phyloP scores from a whole-genome alignment of 345 rosid genomes.

The Hibiscus syriacus region DNA sequence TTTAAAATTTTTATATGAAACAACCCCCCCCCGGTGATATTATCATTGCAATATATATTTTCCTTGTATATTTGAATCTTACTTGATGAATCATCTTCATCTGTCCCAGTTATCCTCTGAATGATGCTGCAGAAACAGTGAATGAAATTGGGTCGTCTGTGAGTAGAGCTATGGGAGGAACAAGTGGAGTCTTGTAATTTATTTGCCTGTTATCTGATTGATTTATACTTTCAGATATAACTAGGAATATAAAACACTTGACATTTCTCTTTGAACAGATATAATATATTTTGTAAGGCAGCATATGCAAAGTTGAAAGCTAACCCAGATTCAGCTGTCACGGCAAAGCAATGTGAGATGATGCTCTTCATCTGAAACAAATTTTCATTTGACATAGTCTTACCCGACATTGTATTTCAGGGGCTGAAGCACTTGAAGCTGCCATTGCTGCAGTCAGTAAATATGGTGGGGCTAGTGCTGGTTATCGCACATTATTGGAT shows the following conservation, averaged over 20 bases:
- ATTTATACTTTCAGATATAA: constrained; percentile 12
- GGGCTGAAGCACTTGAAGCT: constrained; percentile 84
- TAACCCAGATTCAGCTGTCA: constrained; percentile 34
- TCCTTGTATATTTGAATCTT: background rate
- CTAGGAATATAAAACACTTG: background rate
- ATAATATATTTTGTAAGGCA: constrained; percentile 75
- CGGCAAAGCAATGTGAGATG: constrained; percentile 76
- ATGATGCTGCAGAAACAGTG: constrained; percentile 84
- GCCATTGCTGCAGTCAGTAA: constrained; percentile 78
- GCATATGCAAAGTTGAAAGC: constrained; percentile 75
- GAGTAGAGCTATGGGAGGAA: constrained; percentile 92
- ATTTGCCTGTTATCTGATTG: constrained; percentile 4
- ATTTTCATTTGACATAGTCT: constrained; percentile 11
- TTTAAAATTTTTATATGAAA: background rate
- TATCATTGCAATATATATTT: background rate
- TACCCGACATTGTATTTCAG: constrained; percentile 31
- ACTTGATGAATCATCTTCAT: constrained; percentile 8
- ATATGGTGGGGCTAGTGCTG: constrained; percentile 92
- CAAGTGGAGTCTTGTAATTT: constrained; percentile 84
- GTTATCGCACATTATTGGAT: constrained; percentile 84
- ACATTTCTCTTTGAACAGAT: constrained; percentile 36
- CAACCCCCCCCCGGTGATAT: background rate
- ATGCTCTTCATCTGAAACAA: constrained; percentile 10
- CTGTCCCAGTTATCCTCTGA: constrained; percentile 76
- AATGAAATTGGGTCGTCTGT: constrained; percentile 80